These are phyloP conservation scores for Monosporascus sp. DNA, from an alignment of 2,329 filamentous ascomycete species.

Conservation along the genomic window DNA sequence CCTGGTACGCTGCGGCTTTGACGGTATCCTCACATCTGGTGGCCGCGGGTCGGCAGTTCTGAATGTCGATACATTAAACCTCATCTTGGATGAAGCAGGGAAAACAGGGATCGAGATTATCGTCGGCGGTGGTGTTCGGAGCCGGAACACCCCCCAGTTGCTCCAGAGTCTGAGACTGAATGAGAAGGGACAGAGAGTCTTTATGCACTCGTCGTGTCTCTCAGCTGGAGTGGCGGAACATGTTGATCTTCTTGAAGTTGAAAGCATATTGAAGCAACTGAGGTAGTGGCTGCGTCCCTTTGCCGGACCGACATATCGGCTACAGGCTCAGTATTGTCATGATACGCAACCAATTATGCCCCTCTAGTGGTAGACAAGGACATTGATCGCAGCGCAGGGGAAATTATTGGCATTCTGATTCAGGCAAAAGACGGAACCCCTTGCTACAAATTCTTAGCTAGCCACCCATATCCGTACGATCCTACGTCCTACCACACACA, in stretches of 20 bases:
- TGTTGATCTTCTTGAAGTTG: slow-evolving; percentile 24
- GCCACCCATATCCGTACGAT: too few species aligned
- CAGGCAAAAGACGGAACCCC: too few species aligned
- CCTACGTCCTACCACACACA: too few species aligned
- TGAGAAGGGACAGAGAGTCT: slow-evolving; percentile 23
- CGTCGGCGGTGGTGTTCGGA: slow-evolving; percentile 46
- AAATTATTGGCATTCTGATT: too few species aligned
- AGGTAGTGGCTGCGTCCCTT: not conserved
- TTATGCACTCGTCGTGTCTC: slow-evolving; percentile 46
- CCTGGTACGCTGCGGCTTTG: slow-evolving; percentile 40
- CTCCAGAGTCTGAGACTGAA: slow-evolving; percentile 20
- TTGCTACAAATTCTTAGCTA: too few species aligned
- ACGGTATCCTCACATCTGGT: slow-evolving; percentile 48
- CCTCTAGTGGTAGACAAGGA: too few species aligned
- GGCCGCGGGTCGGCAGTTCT: slow-evolving; percentile 36
- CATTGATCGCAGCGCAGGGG: too few species aligned
- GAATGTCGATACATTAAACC: slow-evolving; percentile 33
- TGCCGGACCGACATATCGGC: too few species aligned
- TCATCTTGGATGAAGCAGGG: slow-evolving; percentile 27
- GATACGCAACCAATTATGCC: too few species aligned
- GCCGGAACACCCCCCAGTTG: slow-evolving; percentile 30
- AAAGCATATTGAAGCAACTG: slow-evolving; percentile 16
- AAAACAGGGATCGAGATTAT: slow-evolving; percentile 38
- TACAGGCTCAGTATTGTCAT: too few species aligned
- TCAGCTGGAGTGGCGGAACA: slow-evolving; percentile 9